Percentiles rank a stretch among this genome's conserved stretches.
phyloP scores from a whole-genome alignment of 805 yeast genomes.

The Candida sanyiensis region DNA sequence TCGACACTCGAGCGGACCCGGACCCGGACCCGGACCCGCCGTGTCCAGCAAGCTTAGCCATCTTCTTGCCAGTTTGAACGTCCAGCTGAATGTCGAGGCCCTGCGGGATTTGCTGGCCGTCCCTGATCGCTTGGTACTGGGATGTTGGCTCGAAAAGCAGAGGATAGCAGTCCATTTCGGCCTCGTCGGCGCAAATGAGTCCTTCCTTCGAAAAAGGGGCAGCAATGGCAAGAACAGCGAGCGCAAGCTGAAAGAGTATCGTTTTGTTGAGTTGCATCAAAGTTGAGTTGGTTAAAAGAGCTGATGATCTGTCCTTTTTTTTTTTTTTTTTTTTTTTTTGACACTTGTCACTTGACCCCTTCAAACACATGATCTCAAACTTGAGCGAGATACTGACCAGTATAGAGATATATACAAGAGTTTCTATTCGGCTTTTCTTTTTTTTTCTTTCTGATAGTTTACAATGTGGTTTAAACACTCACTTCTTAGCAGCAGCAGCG shows the following conservation, averaged over 20 bases:
- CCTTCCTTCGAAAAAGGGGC: slow-evolving; percentile 7
- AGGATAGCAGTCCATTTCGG: slow-evolving; percentile 55
- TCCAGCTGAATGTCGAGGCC: slow-evolving; percentile 69
- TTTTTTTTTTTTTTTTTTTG: neutral
- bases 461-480: neutral
- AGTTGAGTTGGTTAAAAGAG: neutral
- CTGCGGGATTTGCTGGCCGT: slow-evolving; percentile 72
- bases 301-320: neutral
- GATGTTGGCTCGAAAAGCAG: slow-evolving; percentile 52
- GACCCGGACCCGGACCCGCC: slow-evolving; percentile 1
- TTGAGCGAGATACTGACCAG: no score
- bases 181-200: slow-evolving; percentile 36
- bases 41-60: slow-evolving; percentile 52
- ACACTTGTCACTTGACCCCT: neutral
- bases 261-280: neutral
- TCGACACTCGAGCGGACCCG: slow-evolving; percentile 1
- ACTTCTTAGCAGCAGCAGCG: neutral
- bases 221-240: slow-evolving; percentile 4
- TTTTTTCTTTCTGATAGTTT: neutral
- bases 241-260: neutral
- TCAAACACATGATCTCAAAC: no score
- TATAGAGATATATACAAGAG: neutral
- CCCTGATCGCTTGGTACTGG: slow-evolving; percentile 65
- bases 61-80: slow-evolving; percentile 61
- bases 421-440: no score